Conservation (phyloP, 352 stramenopile species). For the Pythium biforme region DNA sequence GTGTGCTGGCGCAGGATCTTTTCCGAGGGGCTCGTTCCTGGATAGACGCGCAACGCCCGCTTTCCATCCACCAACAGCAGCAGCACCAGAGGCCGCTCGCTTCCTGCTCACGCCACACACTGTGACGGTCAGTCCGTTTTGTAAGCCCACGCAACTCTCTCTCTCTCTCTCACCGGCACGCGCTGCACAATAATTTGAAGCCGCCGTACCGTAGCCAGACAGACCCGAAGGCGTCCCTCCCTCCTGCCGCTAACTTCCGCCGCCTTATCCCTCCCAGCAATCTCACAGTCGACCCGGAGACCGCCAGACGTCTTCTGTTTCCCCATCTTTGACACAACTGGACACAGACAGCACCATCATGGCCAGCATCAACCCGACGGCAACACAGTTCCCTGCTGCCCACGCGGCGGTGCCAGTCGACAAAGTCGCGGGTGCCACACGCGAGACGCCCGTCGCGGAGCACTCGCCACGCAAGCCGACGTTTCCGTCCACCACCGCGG, state of each 20-base stretch:
- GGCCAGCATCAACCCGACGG: conserved; percentile 27
- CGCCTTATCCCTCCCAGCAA: background rate
- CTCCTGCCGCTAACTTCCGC: background rate
- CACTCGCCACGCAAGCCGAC: conserved; percentile 22
- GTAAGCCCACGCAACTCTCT: background rate
- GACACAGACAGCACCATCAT: conserved; percentile 5
- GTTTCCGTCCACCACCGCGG: conserved; percentile 2
- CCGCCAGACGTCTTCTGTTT: background rate
- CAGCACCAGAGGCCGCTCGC: background rate
- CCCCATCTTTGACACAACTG: background rate
- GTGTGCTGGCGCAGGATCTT: conserved; percentile 3
- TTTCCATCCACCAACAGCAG: background rate
- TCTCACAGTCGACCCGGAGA: background rate
- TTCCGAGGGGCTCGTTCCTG: conserved; percentile 6
- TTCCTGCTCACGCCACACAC: background rate
- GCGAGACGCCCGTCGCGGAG: conserved; percentile 16
- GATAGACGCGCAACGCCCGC: conserved; percentile 4
- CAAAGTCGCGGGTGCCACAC: background rate
- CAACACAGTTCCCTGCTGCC: conserved; percentile 19
- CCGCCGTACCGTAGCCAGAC: conserved; percentile 11
- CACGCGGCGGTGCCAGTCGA: conserved; percentile 6
- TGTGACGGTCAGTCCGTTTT: conserved; percentile 6
- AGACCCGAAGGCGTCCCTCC: background rate
- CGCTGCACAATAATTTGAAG: conserved; percentile 2
- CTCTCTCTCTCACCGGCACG: background rate